Evolutionary conservation across 108 stramenopile genomes (phyloP).

Genomic region (Fragilaria radians): DNA sequence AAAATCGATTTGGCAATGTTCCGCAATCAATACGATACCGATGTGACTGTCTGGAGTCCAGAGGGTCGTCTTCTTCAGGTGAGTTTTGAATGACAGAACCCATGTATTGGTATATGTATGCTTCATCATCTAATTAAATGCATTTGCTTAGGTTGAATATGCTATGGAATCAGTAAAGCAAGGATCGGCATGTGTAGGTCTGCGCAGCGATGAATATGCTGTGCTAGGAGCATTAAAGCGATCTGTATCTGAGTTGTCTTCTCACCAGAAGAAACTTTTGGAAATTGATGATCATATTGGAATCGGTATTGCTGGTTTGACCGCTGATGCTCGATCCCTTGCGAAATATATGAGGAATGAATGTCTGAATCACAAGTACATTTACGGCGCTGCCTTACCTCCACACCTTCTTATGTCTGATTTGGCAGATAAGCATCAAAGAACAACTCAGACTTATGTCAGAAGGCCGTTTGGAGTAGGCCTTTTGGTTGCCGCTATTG

Average conservation of each 20-base stretch:
- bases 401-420: constrained; percentile 87
- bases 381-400: constrained; percentile 90
- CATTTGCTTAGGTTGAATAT: constrained; percentile 86
- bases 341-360: constrained; percentile 98
- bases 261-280: constrained; percentile 95
- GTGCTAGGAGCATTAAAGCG: constrained; percentile 95
- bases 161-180: constrained; percentile 99
- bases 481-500: constrained; percentile 81
- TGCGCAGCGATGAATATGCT: constrained; percentile 74
- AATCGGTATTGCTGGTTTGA: constrained; percentile 95
- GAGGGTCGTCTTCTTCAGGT: constrained; percentile 98
- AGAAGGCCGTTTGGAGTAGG: constrained; percentile 98
- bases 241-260: constrained; percentile 90
- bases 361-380: constrained; percentile 96
- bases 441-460: constrained; percentile 97
- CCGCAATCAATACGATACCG: constrained; percentile 99
- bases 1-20: constrained; percentile 87
- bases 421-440: constrained; percentile 97
- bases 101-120: too few species aligned
- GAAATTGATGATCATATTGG: constrained; percentile 97
- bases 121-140: too few species aligned
- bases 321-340: constrained; percentile 93
- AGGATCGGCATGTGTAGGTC: constrained; percentile 92
- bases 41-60: constrained; percentile 98
- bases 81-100: constrained; percentile 14